Base-by-base conservation (phyloP, 441 rosid species). In the Kokia cookei region DNA sequence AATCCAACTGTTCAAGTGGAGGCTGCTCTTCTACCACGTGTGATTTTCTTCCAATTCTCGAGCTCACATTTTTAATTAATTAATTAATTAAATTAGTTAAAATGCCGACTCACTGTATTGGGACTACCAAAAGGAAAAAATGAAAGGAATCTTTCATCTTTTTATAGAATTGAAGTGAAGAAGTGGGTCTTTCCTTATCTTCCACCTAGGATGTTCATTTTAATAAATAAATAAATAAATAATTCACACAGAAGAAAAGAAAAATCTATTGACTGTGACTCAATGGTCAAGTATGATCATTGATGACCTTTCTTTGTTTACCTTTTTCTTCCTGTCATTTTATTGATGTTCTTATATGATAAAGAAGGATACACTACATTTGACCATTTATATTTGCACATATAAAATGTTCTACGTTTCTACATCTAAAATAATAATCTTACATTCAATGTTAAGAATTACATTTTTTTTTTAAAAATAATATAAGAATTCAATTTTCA, bases 11-110 rank as follows among this genome's bases (percentile, higher is more conserved):
- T 66, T 42, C 22, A 43, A 66, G 58, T 27, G 77, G 77, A 57
- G 72, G 77, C 59, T 43, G 58, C 11, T 5, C 26, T 29, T 43
- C 7, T 17, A n/a, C 59, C 72, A 66, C 77, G 72, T 74, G 59
- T 58, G 26, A 11, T 45, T 42, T 68, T 29, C 27, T 48, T 15
- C 58, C 60, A 50, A 67, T 5, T 24, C 27, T 67, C 37, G 9
- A 7, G 53, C 53, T 8, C 40, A 53, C 2, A 13, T 47, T 7
- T 9, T 1, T 12, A 59, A 27, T 27, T 59, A 26, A 59, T 12
- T 11, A 24, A 5, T 53, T n/a, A 2, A 7, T 1, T 1, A 54
- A 19, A 35, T 14, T n/a, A 62, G 15, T 35, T 63, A 40, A 63
- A 64, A 40, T 8, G 48, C 14, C 3, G 15, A 42, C 48, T 64